phyloP scores from a whole-genome alignment of 2,329 filamentous ascomycete species.

The Ascochyta viciae-villosae region DNA sequence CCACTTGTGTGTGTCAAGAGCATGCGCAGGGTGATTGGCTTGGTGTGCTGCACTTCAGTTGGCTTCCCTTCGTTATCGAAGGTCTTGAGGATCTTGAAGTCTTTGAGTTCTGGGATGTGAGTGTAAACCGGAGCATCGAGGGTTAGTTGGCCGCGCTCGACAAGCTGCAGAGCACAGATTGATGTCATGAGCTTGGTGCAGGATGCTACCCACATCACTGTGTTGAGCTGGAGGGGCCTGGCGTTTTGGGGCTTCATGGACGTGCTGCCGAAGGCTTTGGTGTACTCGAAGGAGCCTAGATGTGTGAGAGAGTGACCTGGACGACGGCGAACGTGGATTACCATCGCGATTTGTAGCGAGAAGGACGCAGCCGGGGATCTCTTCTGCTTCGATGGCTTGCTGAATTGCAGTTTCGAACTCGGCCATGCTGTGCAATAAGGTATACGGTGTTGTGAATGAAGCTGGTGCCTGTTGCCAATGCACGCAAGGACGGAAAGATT shows the following conservation, averaged over 20 bases:
- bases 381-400: conserved; percentile 24
- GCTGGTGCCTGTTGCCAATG: not conserved
- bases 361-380: conserved; percentile 33
- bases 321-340: conserved; percentile 1
- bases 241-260: conserved; percentile 20
- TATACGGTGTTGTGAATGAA: not conserved
- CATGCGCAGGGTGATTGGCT: conserved; percentile 41
- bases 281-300: conserved; percentile 38
- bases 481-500: not conserved
- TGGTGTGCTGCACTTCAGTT: conserved; percentile 31
- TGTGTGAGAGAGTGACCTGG: not conserved
- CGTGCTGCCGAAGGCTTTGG: conserved; percentile 43
- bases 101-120: conserved; percentile 43
- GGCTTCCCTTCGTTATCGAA: conserved; percentile 34
- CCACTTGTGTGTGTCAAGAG: conserved; percentile 61
- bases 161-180: conserved; percentile 43
- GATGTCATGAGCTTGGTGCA: conserved; percentile 51
- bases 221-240: conserved; percentile 18
- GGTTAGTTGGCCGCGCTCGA: conserved; percentile 41
- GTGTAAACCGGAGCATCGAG: conserved; percentile 45
- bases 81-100: conserved; percentile 32
- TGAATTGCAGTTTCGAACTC: conserved; percentile 31
- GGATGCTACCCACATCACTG: conserved; percentile 48
- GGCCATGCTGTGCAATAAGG: not conserved
- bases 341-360: conserved; percentile 33